Evolutionary conservation across 2,329 filamentous ascomycete species (phyloP).

Genomic region (Phoma sp.): DNA sequence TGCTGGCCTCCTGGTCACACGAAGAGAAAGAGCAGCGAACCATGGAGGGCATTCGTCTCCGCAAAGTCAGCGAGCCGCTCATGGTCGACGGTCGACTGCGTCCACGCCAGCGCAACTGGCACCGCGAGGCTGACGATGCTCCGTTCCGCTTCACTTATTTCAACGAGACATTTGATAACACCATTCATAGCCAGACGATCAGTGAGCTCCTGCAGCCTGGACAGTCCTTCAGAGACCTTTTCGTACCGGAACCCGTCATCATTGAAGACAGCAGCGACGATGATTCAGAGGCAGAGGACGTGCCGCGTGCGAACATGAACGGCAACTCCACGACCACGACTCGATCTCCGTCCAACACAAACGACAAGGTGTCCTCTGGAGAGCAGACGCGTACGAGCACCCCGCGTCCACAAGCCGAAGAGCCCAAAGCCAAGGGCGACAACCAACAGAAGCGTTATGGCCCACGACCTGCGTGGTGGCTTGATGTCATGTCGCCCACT

Average conservation of each 20-base stretch:
- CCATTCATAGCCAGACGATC: conserved; percentile 94
- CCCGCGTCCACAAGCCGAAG: conserved; percentile 55
- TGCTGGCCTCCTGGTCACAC: conserved; percentile 86
- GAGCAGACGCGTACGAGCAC: conserved; percentile 58
- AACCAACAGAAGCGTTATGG: conserved; percentile 59
- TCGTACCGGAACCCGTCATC: conserved; percentile 78
- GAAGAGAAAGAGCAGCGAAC: conserved; percentile 89
- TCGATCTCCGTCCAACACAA: conserved; percentile 33
- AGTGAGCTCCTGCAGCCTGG: conserved; percentile 90
- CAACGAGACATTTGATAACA: conserved; percentile 95
- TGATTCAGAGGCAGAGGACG: conserved; percentile 65
- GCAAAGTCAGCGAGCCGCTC: conserved; percentile 92
- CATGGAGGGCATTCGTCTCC: conserved; percentile 77
- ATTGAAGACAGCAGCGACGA: conserved; percentile 71
- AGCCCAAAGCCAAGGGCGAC: conserved; percentile 25
- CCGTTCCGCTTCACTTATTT: conserved; percentile 98
- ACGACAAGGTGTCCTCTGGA: conserved; percentile 44
- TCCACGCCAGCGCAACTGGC: conserved; percentile 80
- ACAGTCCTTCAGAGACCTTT: conserved; percentile 82
- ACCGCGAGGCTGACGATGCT: conserved; percentile 83
- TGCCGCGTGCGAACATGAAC: conserved; percentile 29
- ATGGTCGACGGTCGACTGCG: conserved; percentile 88
- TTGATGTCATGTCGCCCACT: conserved; percentile 89
- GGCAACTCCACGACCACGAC: conserved; percentile 38
- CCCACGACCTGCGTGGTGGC: conserved; percentile 93